phyloP scores from a whole-genome alignment of 2,329 filamentous ascomycete genomes.

The Cercospora canescens region DNA sequence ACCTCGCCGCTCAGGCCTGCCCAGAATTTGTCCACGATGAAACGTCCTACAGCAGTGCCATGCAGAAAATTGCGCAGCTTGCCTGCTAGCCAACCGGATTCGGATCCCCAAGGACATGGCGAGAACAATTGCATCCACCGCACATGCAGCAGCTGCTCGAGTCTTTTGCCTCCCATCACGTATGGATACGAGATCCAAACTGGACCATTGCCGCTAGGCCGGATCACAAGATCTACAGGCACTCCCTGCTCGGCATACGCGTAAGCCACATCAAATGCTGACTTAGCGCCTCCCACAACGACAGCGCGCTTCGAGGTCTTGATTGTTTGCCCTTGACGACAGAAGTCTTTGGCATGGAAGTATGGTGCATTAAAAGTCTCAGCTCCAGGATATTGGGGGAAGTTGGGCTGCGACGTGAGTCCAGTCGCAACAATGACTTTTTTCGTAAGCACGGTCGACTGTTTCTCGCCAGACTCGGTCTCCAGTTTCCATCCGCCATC shows the following conservation, averaged over 20 bases:
- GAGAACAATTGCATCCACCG: slow-evolving; percentile 72
- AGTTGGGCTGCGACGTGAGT: slow-evolving; percentile 57
- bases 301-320: slow-evolving; percentile 46
- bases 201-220: slow-evolving; percentile 60
- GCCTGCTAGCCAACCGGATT: slow-evolving; percentile 55
- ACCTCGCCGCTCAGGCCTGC: slow-evolving; percentile 56
- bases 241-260: slow-evolving; percentile 53
- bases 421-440: slow-evolving; percentile 65
- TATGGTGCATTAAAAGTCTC: slow-evolving; percentile 54
- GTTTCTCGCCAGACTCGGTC: slow-evolving; percentile 18
- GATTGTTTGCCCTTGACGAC: slow-evolving; percentile 38
- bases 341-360: slow-evolving; percentile 60
- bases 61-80: slow-evolving; percentile 57
- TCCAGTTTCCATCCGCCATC: slow-evolving; percentile 28
- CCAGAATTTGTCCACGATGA: slow-evolving; percentile 59
- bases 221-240: slow-evolving; percentile 59
- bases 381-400: slow-evolving; percentile 54
- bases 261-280: slow-evolving; percentile 64
- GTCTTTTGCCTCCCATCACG: slow-evolving; percentile 65
- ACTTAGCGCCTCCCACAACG: slow-evolving; percentile 64
- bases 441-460: slow-evolving; percentile 46
- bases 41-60: slow-evolving; percentile 57
- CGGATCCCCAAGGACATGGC: slow-evolving; percentile 70
- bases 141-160: slow-evolving; percentile 67
- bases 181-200: slow-evolving; percentile 61